Evolutionary conservation across 345 rosid genomes (phyloP).

Genomic region (Citrus medica): DNA sequence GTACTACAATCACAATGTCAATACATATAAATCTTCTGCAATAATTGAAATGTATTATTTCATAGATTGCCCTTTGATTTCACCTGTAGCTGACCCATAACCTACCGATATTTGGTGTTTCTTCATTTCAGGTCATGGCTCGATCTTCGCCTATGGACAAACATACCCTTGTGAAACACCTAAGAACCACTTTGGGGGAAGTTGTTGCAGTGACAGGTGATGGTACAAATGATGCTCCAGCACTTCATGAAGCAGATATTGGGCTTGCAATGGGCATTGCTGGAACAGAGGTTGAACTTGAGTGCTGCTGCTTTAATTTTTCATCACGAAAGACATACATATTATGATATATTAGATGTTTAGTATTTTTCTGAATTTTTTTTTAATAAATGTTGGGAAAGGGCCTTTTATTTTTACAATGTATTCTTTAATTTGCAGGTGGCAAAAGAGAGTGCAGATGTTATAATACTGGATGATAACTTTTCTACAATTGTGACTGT

Average conservation of each 20-base stretch:
- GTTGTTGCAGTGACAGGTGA: constrained; percentile 94
- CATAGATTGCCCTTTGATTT: not conserved
- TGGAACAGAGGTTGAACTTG: constrained; percentile 66
- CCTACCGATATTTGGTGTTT: constrained; percentile 2
- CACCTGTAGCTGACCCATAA: not conserved
- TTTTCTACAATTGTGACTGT: constrained; percentile 82
- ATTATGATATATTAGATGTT: not conserved
- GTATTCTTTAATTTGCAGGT: constrained; percentile 35
- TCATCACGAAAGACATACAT: not conserved
- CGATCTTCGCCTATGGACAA: constrained; percentile 85
- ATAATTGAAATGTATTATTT: not conserved
- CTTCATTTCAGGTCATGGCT: constrained; percentile 65
- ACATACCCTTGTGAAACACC: constrained; percentile 77
- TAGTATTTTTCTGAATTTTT: not conserved
- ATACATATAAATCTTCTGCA: constrained; percentile 1
- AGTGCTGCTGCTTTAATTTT: constrained; percentile 1
- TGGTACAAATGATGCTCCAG: constrained; percentile 92
- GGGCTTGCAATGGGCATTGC: constrained; percentile 91
- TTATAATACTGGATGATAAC: constrained; percentile 79
- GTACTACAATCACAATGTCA: not conserved
- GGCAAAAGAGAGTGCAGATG: constrained; percentile 92
- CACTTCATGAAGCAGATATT: constrained; percentile 85
- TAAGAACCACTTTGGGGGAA: constrained; percentile 55
- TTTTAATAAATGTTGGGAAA: not conserved
- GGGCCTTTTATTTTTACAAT: not conserved